Evolutionary conservation across 306 rosid species (phyloP).

Genomic region (Vachellia pachyceras): DNA sequence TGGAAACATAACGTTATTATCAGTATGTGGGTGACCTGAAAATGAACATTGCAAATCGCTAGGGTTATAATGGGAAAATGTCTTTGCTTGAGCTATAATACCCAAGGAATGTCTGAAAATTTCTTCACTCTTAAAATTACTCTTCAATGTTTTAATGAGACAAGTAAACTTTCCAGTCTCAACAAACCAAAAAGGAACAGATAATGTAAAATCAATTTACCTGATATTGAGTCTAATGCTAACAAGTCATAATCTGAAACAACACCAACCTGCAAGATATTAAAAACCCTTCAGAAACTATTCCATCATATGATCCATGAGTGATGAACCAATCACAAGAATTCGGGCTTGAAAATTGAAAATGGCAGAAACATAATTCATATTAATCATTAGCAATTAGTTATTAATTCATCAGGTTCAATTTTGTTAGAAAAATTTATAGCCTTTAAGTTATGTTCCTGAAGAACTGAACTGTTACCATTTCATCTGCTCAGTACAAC

Average conservation of each 20-base stretch:
- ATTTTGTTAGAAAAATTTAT: conserved; percentile 4
- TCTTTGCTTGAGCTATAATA: neutral
- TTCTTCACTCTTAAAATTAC: neutral
- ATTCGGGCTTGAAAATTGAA: conserved; percentile 5
- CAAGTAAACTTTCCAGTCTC: conserved; percentile 9
- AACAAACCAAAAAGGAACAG: conserved; percentile 25
- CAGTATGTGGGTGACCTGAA: conserved; percentile 68
- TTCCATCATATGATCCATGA: conserved; percentile 19
- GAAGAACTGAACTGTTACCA: neutral
- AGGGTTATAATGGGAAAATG: conserved; percentile 8
- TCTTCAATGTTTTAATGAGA: conserved; percentile 14
- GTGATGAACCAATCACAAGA: conserved; percentile 23
- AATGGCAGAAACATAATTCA: conserved; percentile 7
- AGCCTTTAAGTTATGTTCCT: neutral
- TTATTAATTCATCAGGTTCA: conserved; percentile 21
- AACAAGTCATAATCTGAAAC: conserved; percentile 94
- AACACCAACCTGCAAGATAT: conserved; percentile 80
- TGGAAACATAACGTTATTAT: conserved; percentile 79
- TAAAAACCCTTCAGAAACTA: conserved; percentile 37
- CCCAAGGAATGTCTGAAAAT: conserved; percentile 14
- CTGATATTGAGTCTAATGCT: conserved; percentile 93
- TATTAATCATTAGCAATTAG: neutral
- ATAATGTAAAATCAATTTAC: conserved; percentile 46
- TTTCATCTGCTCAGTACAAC: conserved; percentile 15
- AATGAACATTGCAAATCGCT: conserved; percentile 33